phyloP scores from a whole-genome alignment of 2,329 filamentous ascomycete species.

The Ophiocordyceps camponoti-rufipedis region DNA sequence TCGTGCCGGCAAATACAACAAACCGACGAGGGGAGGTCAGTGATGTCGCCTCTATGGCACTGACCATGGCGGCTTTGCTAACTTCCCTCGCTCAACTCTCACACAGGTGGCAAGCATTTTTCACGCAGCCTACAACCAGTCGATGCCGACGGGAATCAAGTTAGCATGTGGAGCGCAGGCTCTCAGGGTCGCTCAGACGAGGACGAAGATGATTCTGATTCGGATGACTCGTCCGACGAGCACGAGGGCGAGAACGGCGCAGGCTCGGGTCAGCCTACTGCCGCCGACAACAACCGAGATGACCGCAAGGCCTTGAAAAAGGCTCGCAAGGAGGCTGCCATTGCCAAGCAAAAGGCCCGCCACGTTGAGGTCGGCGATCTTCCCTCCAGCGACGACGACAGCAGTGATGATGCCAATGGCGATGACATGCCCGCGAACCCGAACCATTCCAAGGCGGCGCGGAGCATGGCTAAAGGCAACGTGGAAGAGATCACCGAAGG shows the following conservation, averaged over 20 bases:
- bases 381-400: conserved; percentile 52
- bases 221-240: conserved; percentile 33
- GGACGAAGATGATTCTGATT: conserved; percentile 33
- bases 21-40: conserved; percentile 75
- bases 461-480: conserved; percentile 29
- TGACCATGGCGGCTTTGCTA: not conserved
- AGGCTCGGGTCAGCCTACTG: conserved; percentile 19
- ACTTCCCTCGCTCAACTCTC: not conserved
- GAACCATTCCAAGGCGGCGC: conserved; percentile 67
- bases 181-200: conserved; percentile 27
- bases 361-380: conserved; percentile 70
- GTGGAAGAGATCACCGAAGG: conserved; percentile 34
- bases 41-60: not conserved
- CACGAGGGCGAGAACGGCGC: conserved; percentile 31
- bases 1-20: conserved; percentile 85
- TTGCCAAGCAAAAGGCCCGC: conserved; percentile 53
- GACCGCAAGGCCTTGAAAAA: conserved; percentile 77
- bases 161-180: conserved; percentile 70
- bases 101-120: conserved; percentile 78
- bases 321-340: conserved; percentile 77
- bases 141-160: conserved; percentile 74
- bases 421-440: conserved; percentile 67
- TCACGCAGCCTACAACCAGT: conserved; percentile 78
- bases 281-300: conserved; percentile 50
- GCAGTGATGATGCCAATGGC: conserved; percentile 29